Evolutionary conservation across 2,329 filamentous ascomycete species (phyloP).

Genomic region (Pezizomycotina sp.): DNA sequence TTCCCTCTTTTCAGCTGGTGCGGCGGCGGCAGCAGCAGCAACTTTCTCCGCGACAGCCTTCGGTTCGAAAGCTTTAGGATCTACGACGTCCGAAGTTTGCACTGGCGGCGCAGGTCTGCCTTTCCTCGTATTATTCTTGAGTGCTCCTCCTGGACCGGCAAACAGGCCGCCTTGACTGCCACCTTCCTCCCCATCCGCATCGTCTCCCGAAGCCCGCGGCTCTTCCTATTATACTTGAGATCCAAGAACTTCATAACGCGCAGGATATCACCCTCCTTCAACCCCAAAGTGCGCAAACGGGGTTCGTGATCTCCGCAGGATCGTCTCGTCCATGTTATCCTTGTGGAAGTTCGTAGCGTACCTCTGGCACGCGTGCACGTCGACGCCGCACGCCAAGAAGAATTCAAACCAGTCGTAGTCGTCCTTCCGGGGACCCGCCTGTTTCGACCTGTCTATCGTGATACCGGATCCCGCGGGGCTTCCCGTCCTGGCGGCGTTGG

Average conservation of each 20-base stretch:
- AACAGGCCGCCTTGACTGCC: constrained; percentile 47
- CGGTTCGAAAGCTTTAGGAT: constrained; percentile 67
- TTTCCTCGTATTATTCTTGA: constrained; percentile 90
- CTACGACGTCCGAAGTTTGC: constrained; percentile 69
- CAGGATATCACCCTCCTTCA: constrained; percentile 91
- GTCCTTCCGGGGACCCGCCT: constrained; percentile 37
- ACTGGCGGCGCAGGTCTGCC: constrained; percentile 74
- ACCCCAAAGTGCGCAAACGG: constrained; percentile 72
- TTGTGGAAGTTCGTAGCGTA: constrained; percentile 78
- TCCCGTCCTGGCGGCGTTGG: constrained; percentile 30
- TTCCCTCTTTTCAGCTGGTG: constrained; percentile 35
- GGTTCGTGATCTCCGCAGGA: constrained; percentile 73
- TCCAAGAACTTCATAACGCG: constrained; percentile 86
- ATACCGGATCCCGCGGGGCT: constrained; percentile 27
- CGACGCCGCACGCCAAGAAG: constrained; percentile 82
- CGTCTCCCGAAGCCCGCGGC: constrained; percentile 41
- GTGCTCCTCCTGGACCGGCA: constrained; percentile 73
- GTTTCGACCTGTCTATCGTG: constrained; percentile 26
- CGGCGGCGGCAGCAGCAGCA: constrained; percentile 28
- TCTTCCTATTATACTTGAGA: constrained; percentile 54
- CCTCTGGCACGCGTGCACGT: constrained; percentile 80
- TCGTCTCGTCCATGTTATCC: constrained; percentile 91
- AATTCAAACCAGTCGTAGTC: constrained; percentile 99
- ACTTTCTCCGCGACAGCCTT: constrained; percentile 35
- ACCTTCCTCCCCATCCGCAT: constrained; percentile 44